These are phyloP conservation scores for Porcisia hertigi DNA, from an alignment of 208 protist genomes.

Conservation along the genomic window DNA sequence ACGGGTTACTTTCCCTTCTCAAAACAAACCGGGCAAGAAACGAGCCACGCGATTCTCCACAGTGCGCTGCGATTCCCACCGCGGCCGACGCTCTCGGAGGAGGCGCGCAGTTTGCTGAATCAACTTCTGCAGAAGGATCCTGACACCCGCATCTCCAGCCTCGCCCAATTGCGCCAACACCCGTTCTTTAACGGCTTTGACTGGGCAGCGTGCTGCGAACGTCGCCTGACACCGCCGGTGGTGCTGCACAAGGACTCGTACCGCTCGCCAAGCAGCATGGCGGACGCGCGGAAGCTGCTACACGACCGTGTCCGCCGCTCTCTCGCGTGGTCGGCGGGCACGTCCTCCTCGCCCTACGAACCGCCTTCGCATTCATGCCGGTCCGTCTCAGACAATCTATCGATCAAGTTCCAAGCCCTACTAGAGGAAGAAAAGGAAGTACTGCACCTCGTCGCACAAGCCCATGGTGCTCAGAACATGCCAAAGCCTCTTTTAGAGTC, in stretches of 20 bases:
- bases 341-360: conserved; percentile 2
- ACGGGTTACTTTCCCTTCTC: conserved; percentile 84
- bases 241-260: conserved; percentile 64
- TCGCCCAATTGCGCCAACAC: conserved; percentile 51
- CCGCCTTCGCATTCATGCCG: conserved; percentile 12
- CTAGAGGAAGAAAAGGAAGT: conserved; percentile 47
- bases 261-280: conserved; percentile 25
- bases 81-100: conserved; percentile 28
- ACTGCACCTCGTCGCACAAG: conserved; percentile 35
- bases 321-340: conserved; percentile 16
- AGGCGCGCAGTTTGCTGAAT: conserved; percentile 42
- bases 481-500: conserved; percentile 29
- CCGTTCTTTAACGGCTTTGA: conserved; percentile 76
- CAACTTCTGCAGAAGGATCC: conserved; percentile 69
- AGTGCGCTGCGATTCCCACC: conserved; percentile 54
- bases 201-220: conserved; percentile 63
- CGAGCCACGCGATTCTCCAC: conserved; percentile 49
- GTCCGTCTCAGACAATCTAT: conserved; percentile 7
- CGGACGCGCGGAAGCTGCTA: conserved; percentile 28
- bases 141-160: conserved; percentile 39
- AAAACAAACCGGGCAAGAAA: conserved; percentile 50
- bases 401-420: conserved; percentile 27
- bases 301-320: conserved; percentile 31
- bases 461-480: conserved; percentile 34
- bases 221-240: conserved; percentile 53